phyloP scores from a whole-genome alignment of 1,139 yeast genomes.

The Pneumocystis oryctolagi region DNA sequence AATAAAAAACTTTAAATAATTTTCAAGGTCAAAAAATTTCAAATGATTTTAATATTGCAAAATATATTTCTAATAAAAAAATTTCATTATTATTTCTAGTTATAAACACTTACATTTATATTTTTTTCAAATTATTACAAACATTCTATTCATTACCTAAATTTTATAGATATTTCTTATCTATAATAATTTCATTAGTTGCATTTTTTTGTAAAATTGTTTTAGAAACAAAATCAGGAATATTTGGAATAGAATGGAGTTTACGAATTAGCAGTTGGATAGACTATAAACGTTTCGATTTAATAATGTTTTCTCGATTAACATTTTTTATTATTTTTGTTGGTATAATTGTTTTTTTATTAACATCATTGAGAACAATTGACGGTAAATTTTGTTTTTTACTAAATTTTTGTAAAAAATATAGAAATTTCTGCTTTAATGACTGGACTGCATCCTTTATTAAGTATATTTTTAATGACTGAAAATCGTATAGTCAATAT shows the following conservation, averaged over 20 bases:
- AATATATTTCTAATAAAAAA: slow-evolving; percentile 17
- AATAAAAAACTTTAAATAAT: slow-evolving; percentile 44
- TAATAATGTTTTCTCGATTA: not conserved
- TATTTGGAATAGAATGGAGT: not conserved
- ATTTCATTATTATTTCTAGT: slow-evolving; percentile 36
- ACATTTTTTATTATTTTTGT: not conserved
- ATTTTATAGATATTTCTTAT: not conserved
- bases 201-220: not conserved
- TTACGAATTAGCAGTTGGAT: not conserved
- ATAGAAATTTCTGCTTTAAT: not conserved
- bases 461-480: slow-evolving; percentile 45
- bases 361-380: not conserved
- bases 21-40: slow-evolving; percentile 69
- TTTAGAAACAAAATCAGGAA: not conserved
- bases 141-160: not conserved
- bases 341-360: not conserved
- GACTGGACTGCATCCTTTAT: slow-evolving; percentile 16
- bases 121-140: not conserved
- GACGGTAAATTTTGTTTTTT: not conserved
- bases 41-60: slow-evolving; percentile 34
- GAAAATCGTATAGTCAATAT: slow-evolving; percentile 57
- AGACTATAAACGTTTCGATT: not conserved
- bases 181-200: not conserved
- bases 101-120: slow-evolving; percentile 18
- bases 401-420: not conserved